Evolutionary conservation across 1,139 yeast species (phyloP), one percentile per base, ranked within the genome.

Genomic region (Kluyveromyces marxianus): DNA sequence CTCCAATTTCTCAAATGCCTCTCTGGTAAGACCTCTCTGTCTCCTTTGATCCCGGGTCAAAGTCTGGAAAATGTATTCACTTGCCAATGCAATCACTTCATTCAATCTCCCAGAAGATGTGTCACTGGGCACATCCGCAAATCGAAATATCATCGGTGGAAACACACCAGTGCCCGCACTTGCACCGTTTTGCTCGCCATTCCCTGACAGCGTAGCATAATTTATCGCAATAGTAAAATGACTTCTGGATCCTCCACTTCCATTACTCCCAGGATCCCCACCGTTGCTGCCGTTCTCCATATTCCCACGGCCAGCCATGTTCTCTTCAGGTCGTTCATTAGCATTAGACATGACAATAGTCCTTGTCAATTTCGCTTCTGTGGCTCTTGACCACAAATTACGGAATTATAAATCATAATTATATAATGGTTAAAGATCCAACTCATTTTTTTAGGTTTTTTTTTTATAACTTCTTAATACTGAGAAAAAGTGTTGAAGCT

Each of bases 61-160:
- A 0, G 89, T 89, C 25, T 40, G 43, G 33, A 40, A 40, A 25
- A 40, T 40, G 67, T 83, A 74, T 42, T 79, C 80, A 0, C 89
- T 81, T 1, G 89, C 89, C 47, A 82, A 65, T 31, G 83, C 69
- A 8, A 83, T 77, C 48, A 83, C 72, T 48, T 79, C 78, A 32
- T 75, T 72, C 34, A 67, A 48, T 27, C 66, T 57, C 7, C 62
- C 59, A 26, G 60, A 60, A 3, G 66, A 56, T 24, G 66, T 58
- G 3, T 59, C 50, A 3, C 53, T 45, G 1, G 81, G 74, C 42
- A 79, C 79, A 54, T 81, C 80, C 14, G 88, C 86, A 38, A 83
- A 76, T 30, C 82, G 78, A 58, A 83, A 66, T 25, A 49, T 79
- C 69, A 49, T 80, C 63, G 44, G 44, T 3, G 40, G 25, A 24